Base-by-base conservation (phyloP, 1,284 basidiomycete species). In the Cutaneotrichosporon cavernicola region DNA sequence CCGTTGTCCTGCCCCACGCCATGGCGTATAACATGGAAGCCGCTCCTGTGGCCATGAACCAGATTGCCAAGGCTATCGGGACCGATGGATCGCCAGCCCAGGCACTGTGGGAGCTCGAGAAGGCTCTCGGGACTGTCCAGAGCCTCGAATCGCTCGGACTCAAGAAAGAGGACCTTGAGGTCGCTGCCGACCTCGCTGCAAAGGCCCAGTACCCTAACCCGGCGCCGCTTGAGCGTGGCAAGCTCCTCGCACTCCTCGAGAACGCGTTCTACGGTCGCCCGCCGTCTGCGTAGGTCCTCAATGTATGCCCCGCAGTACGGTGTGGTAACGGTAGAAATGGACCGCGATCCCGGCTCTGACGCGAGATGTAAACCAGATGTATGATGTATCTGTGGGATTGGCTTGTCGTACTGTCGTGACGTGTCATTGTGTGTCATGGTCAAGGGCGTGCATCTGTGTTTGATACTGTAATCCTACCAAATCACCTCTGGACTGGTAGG, bases 151-250 rank as follows among this genome's bases (percentile, higher is more conserved):
- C 81, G 58, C 71, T 84, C 7, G 83, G 82, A 9, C 81, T 84
- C 77, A 81, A 80, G 65, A 76, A 83, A 61, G 79, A 81, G 64
- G 82, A 83, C 62, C 70, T 84, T n/a, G 79, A 80, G 58, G 75
- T 72, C 64, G 82, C 81, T 6, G 82, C 80, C 0, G 83, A 83
- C 60, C 75, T 83, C 21, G 83, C 82, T 16, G 72, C 77, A 31
- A 76, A 72, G 64, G 81, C 76, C 16, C 80, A 81, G 56, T 84
- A 84, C 73, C 81, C 81, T 22, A 83, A 83, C 66, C 83, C 83
- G 0, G 80, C 79, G 8, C 80, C 80, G 5, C 70, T 84, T 55
- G 81, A 82, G 56, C 77, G 77, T 58, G 76, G 75, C 36, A 76
- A 75, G 65, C 72, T 82, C 18, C 69, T 77, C 40, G 51, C 64